Evolutionary conservation across 2,329 filamentous ascomycete genomes (phyloP), one percentile per base, ranked within the genome.

Genomic region (Rutstroemia sydowiana): DNA sequence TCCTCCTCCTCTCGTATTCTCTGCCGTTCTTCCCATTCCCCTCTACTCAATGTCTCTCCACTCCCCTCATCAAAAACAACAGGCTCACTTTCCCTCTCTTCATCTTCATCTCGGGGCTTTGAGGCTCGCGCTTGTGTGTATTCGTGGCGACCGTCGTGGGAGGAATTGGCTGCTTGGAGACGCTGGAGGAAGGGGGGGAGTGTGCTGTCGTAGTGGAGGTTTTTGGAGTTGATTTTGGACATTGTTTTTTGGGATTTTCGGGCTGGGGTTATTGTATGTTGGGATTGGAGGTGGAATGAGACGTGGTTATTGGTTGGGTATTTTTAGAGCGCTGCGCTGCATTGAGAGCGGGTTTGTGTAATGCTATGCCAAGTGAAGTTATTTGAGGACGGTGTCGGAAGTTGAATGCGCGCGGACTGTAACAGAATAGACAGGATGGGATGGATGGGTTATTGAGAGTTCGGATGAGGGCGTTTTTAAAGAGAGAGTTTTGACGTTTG

Each of bases 51-150:
- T 4, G 65, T 76, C 28, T 84, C 76, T 50, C 88, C 85, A 45
- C 81, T 85, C 4, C 78, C 74, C 64, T 89, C 87, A 59, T 92
- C 79, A 3, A 93, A 80, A 47, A 88, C 81, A 0, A 88, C 75
- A 0, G 88, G 88, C 45, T 76, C 84, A 66, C 92, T 87, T 59
- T 92, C 87, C 11, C 85, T 85, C 55, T 89, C 82, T 37, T 84
- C 83, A 59, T 84, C 82, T 54, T 72, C 79, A 14, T 78, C 79
- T 32, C 75, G 75, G 69, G 72, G 77, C 70, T 77, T 53, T 57
- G 63, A 63, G 68, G 45, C 74, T 26, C 66, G 59, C 5, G 70
- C n/a, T 18, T 56, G 48, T 13, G 43, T 44, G 40, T 52, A 62
- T 44, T 64, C 63, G 73, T 64, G 73, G 67, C 62, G 68, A 69